Conservation (phyloP, 2,329 filamentous ascomycete genomes). For the Penicillium glabrum region DNA sequence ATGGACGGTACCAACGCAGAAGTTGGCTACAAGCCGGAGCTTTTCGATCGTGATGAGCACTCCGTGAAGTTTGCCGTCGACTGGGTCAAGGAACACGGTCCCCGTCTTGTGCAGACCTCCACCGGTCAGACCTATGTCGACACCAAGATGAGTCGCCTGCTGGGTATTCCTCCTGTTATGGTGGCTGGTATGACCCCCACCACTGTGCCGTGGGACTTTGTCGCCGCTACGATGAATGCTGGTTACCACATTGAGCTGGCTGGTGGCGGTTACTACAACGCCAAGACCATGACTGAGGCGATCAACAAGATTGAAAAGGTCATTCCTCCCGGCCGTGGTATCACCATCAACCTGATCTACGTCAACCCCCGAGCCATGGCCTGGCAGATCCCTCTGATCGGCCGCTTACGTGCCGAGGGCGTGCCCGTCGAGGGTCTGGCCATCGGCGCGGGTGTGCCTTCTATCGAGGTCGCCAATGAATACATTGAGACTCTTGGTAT, state of each 20-base stretch:
- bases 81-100: conserved; percentile 97
- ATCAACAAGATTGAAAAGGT: conserved; percentile 80
- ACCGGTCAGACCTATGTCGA: conserved; percentile 88
- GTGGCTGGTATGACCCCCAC: conserved; percentile 92
- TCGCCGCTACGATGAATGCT: conserved; percentile 55
- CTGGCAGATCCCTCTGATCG: conserved; percentile 55
- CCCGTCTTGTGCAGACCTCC: conserved; percentile 86
- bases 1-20: conserved; percentile 87
- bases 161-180: conserved; percentile 83
- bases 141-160: conserved; percentile 88
- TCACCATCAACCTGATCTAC: conserved; percentile 56
- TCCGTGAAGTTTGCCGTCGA: conserved; percentile 93
- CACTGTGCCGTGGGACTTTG: conserved; percentile 74
- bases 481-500: conserved; percentile 91
- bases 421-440: conserved; percentile 89
- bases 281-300: conserved; percentile 78
- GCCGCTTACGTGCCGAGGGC: conserved; percentile 68
- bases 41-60: conserved; percentile 95
- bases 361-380: conserved; percentile 53
- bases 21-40: conserved; percentile 95
- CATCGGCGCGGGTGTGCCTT: conserved; percentile 90
- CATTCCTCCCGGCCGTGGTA: conserved; percentile 66
- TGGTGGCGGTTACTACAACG: conserved; percentile 60
- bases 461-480: conserved; percentile 87
- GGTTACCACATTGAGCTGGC: conserved; percentile 49